Base-by-base conservation (phyloP, 306 rosid species). In the Malus sieversii region DNA sequence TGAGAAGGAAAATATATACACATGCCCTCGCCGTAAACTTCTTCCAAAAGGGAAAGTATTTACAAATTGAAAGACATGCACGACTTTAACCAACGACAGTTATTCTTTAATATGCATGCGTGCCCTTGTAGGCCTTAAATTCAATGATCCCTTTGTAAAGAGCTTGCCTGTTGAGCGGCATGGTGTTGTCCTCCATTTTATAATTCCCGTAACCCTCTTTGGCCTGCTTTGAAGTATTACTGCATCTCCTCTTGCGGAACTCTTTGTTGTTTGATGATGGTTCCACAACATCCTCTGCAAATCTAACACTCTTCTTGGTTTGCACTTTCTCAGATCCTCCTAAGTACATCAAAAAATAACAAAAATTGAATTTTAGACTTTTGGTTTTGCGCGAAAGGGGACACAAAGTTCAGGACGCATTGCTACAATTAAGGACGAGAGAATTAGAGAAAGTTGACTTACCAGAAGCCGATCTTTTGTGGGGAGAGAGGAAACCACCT, bases 131-230 rank as follows among this genome's bases (percentile, higher is more conserved):
- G 42, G 74, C 61, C 63, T 48, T 77, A 71, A 74, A 76, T n/a
- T 87, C 73, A 79, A 85, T 46, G 66, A 85, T 79, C 68, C 82
- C 91, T 60, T 22, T 84, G 23, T 88, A 88, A 13, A 84, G 81
- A 81, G 80, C 89, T 77, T 77, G 85, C 82, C 91, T 89, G 23
- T 89, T 89, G 73, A 73, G 81, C 45, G 94, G 91, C 91, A 90
- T 86, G 35, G 45, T 44, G 38, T 73, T 44, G 38, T 73, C 81
- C 87, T 86, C 92, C 23, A 82, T 51, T 40, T 72, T 81, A 7
- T 64, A 22, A 1, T 32, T 30, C 14, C 77, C 77, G 70, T 20
- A 15, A n/a, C 72, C 75, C 40, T 18, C 75, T 22, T 61, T 83
- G 12, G 20, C 75, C 16, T 29, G 84, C 81, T 70, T 30, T 12